Percentiles rank a stretch among this genome's conserved stretches.
These are phyloP conservation scores for Backusella westeae DNA, from an alignment of 192 early-diverging fungal genomes.

Conservation along the genomic window DNA sequence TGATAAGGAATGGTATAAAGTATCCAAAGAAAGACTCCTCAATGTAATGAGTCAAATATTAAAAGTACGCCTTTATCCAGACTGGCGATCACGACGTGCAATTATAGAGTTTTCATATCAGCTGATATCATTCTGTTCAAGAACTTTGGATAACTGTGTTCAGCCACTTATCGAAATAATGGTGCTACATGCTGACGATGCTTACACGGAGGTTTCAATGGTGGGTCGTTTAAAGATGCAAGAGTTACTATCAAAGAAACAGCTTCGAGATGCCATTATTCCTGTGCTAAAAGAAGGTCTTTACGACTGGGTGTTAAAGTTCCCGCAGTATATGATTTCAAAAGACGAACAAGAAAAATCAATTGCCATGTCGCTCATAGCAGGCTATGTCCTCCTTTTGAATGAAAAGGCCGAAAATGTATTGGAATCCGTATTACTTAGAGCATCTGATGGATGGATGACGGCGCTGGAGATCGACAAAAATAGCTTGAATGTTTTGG, in stretches of 20 bases:
- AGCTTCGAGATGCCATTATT: conserved; percentile 18
- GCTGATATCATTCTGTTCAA: conserved; percentile 31
- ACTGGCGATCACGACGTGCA: conserved; percentile 32
- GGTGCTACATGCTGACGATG: conserved; percentile 38
- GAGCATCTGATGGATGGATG: conserved; percentile 37
- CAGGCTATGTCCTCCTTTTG: conserved; percentile 33
- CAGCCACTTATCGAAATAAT: conserved; percentile 33
- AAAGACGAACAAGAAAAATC: conserved; percentile 34
- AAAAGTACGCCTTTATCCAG: conserved; percentile 33
- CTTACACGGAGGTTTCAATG: conserved; percentile 31
- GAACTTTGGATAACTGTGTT: conserved; percentile 31
- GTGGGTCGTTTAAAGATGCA: conserved; percentile 16
- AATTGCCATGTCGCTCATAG: conserved; percentile 30
- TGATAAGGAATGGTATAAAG: conserved; percentile 29
- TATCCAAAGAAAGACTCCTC: conserved; percentile 25
- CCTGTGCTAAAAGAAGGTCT: conserved; percentile 41
- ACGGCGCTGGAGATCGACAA: conserved; percentile 38
- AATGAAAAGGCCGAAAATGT: conserved; percentile 27
- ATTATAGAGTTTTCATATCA: conserved; percentile 35
- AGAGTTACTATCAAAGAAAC: neutral
- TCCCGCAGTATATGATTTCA: conserved; percentile 36
- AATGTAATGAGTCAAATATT: conserved; percentile 26
- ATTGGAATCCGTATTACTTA: conserved; percentile 22
- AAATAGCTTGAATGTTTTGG: conserved; percentile 26
- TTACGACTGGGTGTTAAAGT: conserved; percentile 23